Evolutionary conservation across 2,329 filamentous ascomycete genomes (phyloP), one percentile per base, ranked within the genome.

Genomic region (Epichloe festucae): DNA sequence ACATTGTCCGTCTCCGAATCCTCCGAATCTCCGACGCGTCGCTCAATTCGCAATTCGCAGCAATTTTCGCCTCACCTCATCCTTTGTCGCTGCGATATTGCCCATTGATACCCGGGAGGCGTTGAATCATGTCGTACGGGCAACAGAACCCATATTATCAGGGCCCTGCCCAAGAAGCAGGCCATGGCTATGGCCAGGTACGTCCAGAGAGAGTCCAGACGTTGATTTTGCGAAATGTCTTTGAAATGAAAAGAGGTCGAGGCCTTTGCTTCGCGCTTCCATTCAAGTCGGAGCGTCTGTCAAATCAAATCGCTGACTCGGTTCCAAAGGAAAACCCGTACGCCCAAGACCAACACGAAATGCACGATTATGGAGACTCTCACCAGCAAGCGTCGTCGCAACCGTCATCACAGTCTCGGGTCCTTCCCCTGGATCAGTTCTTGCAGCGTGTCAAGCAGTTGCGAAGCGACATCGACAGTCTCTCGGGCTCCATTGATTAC

Each of bases 401-500:
- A 58, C 63, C 54, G 58, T 59, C 46, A 14, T 27, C 53, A 55
- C 53, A 46, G 45, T 19, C 54, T 46, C 53, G 51, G 59, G 14
- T 59, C 57, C 51, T 71, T 87, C 75, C 75, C 75, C 50, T 81
- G 83, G 63, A 77, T 56, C 84, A 86, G 57, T 89, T 86, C 69
- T 76, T 89, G 56, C 66, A 72, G 59, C 82, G 82, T 66, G 79
- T 88, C 57, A 74, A 81, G 59, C 77, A 75, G 59, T 75, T 84
- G 54, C 85, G 85, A 67, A 73, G 76, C 59, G 77, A 87, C 59
- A 87, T 90, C 65, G 74, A 77, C 54, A 74, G 75, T 46, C 75
- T 90, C 52, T 80, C 78, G n/a, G 72, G 70, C 44, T 80, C 84
- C 62, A 79, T 90, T 61, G 74, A 81, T 59, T 71, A 80, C 60